phyloP scores from a whole-genome alignment of 768 basidiomycete genomes.

The Lactifluus subvellereus region DNA sequence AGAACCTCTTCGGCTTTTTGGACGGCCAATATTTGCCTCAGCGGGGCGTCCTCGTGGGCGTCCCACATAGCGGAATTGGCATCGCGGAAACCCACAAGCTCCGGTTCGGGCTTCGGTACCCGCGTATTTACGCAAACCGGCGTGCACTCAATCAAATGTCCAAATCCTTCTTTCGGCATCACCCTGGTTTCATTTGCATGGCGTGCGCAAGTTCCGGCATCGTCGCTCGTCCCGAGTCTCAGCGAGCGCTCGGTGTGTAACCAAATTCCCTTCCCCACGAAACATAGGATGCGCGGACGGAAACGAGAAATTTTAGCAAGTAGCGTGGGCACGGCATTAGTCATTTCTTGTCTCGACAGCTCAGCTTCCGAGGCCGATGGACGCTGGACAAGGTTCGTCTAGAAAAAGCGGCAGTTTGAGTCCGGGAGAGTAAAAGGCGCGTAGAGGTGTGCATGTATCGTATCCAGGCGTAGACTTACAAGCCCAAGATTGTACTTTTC shows the following conservation, averaged over 20 bases:
- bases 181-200: not conserved
- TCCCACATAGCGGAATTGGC: not conserved
- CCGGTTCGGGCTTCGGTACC: not conserved
- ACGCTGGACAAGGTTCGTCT: constrained; percentile 75
- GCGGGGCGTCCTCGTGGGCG: not conserved
- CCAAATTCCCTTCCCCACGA: constrained; percentile 74
- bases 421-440: not conserved
- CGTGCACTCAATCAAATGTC: not conserved
- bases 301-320: constrained; percentile 52
- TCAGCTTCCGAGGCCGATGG: constrained; percentile 61
- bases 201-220: not conserved
- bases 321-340: constrained; percentile 48
- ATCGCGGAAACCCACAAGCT: not conserved
- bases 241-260: constrained; percentile 33
- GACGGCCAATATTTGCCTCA: not conserved
- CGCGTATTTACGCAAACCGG: not conserved
- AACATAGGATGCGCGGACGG: constrained; percentile 65
- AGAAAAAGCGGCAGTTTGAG: not conserved
- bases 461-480: constrained; percentile 37
- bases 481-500: constrained; percentile 56
- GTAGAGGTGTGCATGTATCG: too few relatives aligned
- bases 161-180: not conserved
- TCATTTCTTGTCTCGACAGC: constrained; percentile 47
- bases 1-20: not conserved
- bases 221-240: not conserved